A percentile compares a stretch with the other conserved stretches of the same genome.
Evolutionary conservation across 78 protist species (phyloP).

Genomic region (Parvularia atlantis): DNA sequence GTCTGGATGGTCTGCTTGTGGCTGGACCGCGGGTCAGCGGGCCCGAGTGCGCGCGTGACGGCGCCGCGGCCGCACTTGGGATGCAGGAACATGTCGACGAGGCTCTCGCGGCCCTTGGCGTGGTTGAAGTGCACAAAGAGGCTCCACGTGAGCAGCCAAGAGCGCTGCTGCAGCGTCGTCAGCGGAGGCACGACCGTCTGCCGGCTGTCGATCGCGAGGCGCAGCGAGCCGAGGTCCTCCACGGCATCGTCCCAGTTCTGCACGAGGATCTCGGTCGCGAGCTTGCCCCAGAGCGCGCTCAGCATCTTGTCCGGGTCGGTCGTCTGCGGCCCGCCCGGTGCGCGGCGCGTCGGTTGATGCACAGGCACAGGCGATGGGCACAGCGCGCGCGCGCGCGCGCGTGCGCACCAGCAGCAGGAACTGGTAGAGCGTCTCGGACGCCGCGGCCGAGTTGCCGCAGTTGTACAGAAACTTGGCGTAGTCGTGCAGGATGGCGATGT

Average conservation of each 20-base stretch:
- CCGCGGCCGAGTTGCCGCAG: slow-evolving; percentile 33
- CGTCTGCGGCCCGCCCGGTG: not conserved
- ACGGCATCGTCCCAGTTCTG: slow-evolving; percentile 61
- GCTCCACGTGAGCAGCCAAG: slow-evolving; percentile 82
- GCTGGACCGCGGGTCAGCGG: not conserved
- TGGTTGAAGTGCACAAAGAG: slow-evolving; percentile 74
- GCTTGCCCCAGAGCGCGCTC: slow-evolving; percentile 79
- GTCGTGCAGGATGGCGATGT: slow-evolving; percentile 21
- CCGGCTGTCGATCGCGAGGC: slow-evolving; percentile 20
- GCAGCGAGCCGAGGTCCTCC: slow-evolving; percentile 31
- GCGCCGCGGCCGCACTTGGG: too few relatives aligned
- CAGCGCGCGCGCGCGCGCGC: not conserved
- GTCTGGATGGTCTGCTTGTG: slow-evolving; percentile 71
- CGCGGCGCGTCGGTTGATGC: not conserved
- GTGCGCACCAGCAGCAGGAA: not conserved
- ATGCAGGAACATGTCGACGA: slow-evolving; percentile 59
- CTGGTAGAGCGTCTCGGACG: slow-evolving; percentile 26
- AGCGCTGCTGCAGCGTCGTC: slow-evolving; percentile 63
- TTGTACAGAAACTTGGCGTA: slow-evolving; percentile 36
- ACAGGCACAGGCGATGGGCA: not conserved
- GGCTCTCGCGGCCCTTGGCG: slow-evolving; percentile 46
- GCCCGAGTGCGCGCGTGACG: too few relatives aligned
- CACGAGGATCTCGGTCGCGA: slow-evolving; percentile 66
- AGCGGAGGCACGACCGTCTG: not conserved
- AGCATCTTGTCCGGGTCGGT: slow-evolving; percentile 25